Evolutionary conservation across 345 rosid genomes (phyloP).

Genomic region (Garcia nutans): DNA sequence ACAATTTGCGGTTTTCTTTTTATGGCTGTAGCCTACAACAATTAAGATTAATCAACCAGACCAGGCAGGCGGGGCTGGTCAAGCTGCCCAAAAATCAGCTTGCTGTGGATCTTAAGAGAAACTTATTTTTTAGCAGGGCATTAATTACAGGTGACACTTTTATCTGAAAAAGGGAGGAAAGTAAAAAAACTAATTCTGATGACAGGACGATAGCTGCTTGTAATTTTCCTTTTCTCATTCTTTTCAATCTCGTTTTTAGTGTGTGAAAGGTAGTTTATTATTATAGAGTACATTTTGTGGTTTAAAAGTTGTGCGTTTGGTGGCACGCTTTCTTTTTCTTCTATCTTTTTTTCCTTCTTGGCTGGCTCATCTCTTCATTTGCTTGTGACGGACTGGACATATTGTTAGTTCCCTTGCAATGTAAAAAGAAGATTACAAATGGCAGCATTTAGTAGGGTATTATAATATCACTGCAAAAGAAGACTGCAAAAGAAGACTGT

Average conservation of each 20-base stretch:
- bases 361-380: not conserved
- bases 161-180: not conserved
- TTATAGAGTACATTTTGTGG: slow-evolving; percentile 8
- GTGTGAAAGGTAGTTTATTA: slow-evolving; percentile 34
- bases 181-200: slow-evolving; percentile 22
- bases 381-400: not conserved
- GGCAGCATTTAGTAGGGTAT: not conserved
- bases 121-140: slow-evolving; percentile 2
- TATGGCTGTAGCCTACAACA: slow-evolving; percentile 57
- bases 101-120: slow-evolving; percentile 63
- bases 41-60: slow-evolving; percentile 71
- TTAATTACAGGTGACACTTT: slow-evolving; percentile 5
- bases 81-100: slow-evolving; percentile 67
- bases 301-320: slow-evolving; percentile 9
- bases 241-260: slow-evolving; percentile 30
- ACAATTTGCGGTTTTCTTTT: slow-evolving; percentile 2
- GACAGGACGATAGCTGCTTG: slow-evolving; percentile 23
- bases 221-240: slow-evolving; percentile 32
- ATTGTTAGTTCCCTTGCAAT: not conserved
- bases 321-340: not conserved
- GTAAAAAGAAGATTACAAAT: not conserved
- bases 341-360: not conserved
- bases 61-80: slow-evolving; percentile 58
- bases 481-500: too few species aligned
- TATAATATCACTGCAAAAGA: too few species aligned